These are phyloP conservation scores for Dictyophora rubrovolvata DNA, from an alignment of 768 basidiomycete genomes.

Conservation along the genomic window DNA sequence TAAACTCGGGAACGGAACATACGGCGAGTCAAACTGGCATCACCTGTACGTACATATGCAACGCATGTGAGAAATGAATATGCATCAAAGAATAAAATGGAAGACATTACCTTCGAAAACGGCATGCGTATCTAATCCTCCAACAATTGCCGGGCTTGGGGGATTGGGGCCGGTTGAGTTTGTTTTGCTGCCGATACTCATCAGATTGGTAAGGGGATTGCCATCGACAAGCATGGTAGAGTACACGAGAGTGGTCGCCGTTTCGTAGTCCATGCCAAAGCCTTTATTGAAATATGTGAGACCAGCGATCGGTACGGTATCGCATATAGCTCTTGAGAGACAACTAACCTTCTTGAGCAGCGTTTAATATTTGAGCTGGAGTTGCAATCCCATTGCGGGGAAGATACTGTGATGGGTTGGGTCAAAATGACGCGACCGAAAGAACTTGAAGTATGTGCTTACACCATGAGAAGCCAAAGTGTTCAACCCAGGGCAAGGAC, in stretches of 20 bases:
- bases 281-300: background rate
- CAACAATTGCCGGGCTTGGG: background rate
- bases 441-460: background rate
- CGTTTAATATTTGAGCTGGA: conserved; percentile 3
- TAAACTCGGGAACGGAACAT: background rate
- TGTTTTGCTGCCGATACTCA: conserved; percentile 4
- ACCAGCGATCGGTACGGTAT: too few relatives aligned
- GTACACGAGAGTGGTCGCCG: background rate
- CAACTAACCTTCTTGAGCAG: conserved; percentile 4
- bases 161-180: background rate
- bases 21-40: conserved; percentile 7
- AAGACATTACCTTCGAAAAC: conserved; percentile 3
- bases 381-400: conserved; percentile 5
- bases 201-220: conserved; percentile 4
- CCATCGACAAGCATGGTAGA: conserved; percentile 7
- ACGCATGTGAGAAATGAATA: background rate
- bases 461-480: conserved; percentile 7
- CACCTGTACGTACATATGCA: background rate
- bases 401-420: background rate
- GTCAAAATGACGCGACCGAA: background rate
- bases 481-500: conserved; percentile 9
- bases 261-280: conserved; percentile 3
- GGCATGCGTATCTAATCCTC: conserved; percentile 4
- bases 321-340: background rate
- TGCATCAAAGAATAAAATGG: background rate